These are phyloP conservation scores for Tetrastigma voinierianum DNA, from an alignment of 164 flowering plant genomes.

Conservation along the genomic window DNA sequence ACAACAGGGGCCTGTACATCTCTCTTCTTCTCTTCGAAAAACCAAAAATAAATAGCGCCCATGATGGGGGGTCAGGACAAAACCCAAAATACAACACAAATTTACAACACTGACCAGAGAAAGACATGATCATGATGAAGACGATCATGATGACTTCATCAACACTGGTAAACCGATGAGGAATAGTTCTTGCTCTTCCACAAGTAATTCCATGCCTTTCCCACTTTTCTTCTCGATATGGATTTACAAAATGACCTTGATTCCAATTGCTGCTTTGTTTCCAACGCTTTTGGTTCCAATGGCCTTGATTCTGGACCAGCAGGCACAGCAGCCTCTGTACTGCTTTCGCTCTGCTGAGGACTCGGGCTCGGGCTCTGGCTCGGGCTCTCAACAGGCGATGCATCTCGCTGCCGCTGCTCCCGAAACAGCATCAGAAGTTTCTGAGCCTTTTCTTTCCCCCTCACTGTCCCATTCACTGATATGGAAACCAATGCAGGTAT, in stretches of 20 bases:
- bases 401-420: slow-evolving; percentile 79
- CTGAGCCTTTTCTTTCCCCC: slow-evolving; percentile 90
- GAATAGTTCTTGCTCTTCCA: slow-evolving; percentile 52
- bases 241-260: slow-evolving; percentile 55
- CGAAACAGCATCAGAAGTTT: slow-evolving; percentile 83
- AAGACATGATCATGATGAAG: no score
- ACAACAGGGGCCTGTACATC: slow-evolving; percentile 45
- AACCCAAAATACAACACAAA: slow-evolving; percentile 16
- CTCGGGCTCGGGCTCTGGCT: not conserved
- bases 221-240: slow-evolving; percentile 33
- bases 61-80: slow-evolving; percentile 12
- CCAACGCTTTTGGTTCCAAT: no score
- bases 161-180: slow-evolving; percentile 45
- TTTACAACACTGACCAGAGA: slow-evolving; percentile 33
- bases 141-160: no score
- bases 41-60: slow-evolving; percentile 21
- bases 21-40: slow-evolving; percentile 31
- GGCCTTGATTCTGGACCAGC: slow-evolving; percentile 41
- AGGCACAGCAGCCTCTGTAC: slow-evolving; percentile 15
- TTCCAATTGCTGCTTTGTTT: slow-evolving; percentile 13
- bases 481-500: slow-evolving; percentile 88
- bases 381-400: slow-evolving; percentile 27
- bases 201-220: slow-evolving; percentile 36
- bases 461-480: slow-evolving; percentile 78
- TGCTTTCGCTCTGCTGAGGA: slow-evolving; percentile 18